Base-by-base conservation (phyloP, 208 protist genomes). In the Acanthamoeba healyi region DNA sequence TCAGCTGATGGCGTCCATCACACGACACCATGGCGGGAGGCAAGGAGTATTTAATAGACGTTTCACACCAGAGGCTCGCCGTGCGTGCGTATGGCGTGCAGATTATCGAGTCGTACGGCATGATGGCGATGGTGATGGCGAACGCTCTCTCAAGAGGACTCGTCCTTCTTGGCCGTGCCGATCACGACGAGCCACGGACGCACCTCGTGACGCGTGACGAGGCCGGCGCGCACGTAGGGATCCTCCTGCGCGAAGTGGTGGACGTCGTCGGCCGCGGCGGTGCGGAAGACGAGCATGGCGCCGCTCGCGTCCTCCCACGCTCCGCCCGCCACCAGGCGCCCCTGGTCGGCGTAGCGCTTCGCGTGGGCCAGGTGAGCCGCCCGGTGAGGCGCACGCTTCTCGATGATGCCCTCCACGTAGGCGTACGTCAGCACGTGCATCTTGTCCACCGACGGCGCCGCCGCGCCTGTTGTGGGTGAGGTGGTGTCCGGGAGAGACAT, bases 241-340 rank as follows among this genome's bases (percentile, higher is more conserved):
- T 86, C 77, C 6, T 40, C 44, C 1, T 19, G 26, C 4, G 46
- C 46, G 6, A 86, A 54, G 77, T 26, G 26, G 4, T 58, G 77
- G 17, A 40, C 77, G 19, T 86, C 77, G 32, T 86, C 77, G 26
- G 77, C 77, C 12, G 70, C 46, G 26, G 40, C 36, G 40, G 70
- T 81, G 42, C 77, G 77, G 34, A 86, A 44, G n/a, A 86, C n/a
- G 38, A 86, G 56, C 77, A 86, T 40, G 42, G 26, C 46, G 1
- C 77, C 77, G 29, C 77, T 86, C 26, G 77, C 77, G 77, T 86
- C 77, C 24, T 86, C 77, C 77, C 77, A 86, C 19, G 77, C 77
- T 22, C 77, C 77, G 32, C 77, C 77, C 14, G 44, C 42, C 22
- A 86, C n/a, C n/a, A 86, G 77, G n/a, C 44, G 19, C 4, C 77